Conservation (phyloP, 768 basidiomycete genomes). For the Macrocybe gigantea region DNA sequence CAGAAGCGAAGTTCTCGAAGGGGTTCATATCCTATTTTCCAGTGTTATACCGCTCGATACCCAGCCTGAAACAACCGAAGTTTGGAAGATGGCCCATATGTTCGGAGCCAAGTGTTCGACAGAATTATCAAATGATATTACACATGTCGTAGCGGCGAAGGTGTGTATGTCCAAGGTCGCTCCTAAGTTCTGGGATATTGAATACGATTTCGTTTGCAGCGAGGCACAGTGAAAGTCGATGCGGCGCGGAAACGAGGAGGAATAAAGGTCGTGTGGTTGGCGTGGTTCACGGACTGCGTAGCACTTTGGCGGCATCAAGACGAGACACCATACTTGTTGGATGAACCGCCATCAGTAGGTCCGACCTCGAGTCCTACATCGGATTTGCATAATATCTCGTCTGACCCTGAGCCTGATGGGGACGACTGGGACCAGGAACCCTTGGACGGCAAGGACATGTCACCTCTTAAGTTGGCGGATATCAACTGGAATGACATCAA, state of each 20-base stretch:
- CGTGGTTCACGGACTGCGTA: constrained; percentile 87
- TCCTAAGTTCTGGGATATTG: neutral
- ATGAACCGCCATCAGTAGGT: constrained; percentile 41
- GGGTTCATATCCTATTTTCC: constrained; percentile 84
- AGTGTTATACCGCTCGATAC: constrained; percentile 92
- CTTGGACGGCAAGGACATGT: constrained; percentile 24
- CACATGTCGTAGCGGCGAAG: constrained; percentile 91
- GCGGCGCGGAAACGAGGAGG: constrained; percentile 69
- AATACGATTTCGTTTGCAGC: constrained; percentile 32
- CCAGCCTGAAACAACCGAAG: constrained; percentile 70
- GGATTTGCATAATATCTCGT: constrained; percentile 47
- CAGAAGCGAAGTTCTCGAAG: constrained; percentile 70
- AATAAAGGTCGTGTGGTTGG: constrained; percentile 80
- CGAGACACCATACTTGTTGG: constrained; percentile 72
- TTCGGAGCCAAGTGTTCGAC: constrained; percentile 84
- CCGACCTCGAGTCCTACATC: constrained; percentile 28
- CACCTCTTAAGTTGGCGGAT: constrained; percentile 45
- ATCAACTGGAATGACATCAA: constrained; percentile 83
- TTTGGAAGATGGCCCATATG: constrained; percentile 80
- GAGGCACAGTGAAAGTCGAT: constrained; percentile 90
- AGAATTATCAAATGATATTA: constrained; percentile 60
- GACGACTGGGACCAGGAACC: constrained; percentile 60
- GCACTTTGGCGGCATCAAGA: constrained; percentile 84
- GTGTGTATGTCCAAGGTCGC: constrained; percentile 26
- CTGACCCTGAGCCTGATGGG: constrained; percentile 59